phyloP scores from a whole-genome alignment of 2,329 filamentous ascomycete genomes.

The Monilinia fructigena region DNA sequence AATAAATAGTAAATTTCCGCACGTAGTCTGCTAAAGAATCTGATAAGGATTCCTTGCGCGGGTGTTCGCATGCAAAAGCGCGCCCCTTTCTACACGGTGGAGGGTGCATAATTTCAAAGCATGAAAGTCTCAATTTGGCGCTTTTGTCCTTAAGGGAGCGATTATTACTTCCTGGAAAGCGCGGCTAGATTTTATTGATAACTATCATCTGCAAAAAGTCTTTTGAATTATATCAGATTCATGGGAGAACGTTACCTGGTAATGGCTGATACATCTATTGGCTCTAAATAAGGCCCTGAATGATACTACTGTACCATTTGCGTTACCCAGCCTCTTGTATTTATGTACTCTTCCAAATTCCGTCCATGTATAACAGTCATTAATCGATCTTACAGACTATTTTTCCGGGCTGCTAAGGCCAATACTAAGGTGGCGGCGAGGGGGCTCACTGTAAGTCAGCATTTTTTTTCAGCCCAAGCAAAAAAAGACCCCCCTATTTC shows the following conservation, averaged over 20 bases:
- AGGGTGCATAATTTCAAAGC: background rate
- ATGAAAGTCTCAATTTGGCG: background rate
- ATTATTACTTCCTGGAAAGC: background rate
- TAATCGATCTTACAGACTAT: background rate
- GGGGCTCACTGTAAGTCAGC: too few species aligned
- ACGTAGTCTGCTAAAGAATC: background rate
- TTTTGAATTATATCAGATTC: background rate
- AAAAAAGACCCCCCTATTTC: background rate
- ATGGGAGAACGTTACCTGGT: background rate
- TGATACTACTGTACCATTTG: background rate
- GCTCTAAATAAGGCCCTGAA: background rate
- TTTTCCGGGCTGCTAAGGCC: too few species aligned
- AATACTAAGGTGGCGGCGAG: too few species aligned
- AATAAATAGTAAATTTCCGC: background rate
- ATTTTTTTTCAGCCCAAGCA: too few species aligned
- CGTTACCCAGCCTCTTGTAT: background rate
- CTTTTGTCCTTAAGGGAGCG: background rate
- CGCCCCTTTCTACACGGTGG: constrained; percentile 7
- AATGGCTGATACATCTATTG: background rate
- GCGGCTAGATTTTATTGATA: constrained; percentile 10
- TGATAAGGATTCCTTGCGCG: constrained; percentile 12
- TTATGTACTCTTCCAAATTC: background rate
- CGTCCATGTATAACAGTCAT: background rate
- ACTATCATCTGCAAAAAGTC: background rate
- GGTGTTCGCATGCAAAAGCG: constrained; percentile 6